Conservation (phyloP, 345 rosid genomes). For the Eucalyptus rudis region DNA sequence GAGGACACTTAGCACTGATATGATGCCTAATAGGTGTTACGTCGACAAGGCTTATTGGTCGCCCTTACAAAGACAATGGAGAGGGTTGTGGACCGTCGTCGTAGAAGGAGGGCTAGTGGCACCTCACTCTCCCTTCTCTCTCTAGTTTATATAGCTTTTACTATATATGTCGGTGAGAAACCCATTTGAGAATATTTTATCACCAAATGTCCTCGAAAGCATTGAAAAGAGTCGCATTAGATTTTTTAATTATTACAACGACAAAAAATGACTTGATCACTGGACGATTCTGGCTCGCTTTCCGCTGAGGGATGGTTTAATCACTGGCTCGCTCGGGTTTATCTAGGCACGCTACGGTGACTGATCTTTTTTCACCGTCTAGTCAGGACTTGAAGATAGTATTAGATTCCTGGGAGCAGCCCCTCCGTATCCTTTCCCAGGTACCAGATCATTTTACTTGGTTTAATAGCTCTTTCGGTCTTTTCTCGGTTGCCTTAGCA, state of each 20-base stretch:
- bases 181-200: neutral
- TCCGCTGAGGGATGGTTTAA: no score
- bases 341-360: no score
- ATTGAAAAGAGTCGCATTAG: neutral
- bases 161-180: neutral
- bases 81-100: neutral
- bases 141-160: neutral
- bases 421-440: no score
- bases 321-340: no score
- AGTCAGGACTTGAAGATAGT: no score
- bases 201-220: neutral
- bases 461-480: no score
- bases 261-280: neutral
- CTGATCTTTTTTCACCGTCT: rapidly evolving
- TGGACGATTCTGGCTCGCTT: no score
- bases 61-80: neutral
- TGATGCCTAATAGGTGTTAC: neutral
- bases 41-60: neutral
- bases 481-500: no score
- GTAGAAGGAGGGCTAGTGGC: neutral
- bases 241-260: neutral
- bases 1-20: neutral
- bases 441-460: no score
- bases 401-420: no score
- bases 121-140: neutral